These are phyloP conservation scores for Mimosa pudica DNA, from an alignment of 306 rosid species.

Conservation along the genomic window DNA sequence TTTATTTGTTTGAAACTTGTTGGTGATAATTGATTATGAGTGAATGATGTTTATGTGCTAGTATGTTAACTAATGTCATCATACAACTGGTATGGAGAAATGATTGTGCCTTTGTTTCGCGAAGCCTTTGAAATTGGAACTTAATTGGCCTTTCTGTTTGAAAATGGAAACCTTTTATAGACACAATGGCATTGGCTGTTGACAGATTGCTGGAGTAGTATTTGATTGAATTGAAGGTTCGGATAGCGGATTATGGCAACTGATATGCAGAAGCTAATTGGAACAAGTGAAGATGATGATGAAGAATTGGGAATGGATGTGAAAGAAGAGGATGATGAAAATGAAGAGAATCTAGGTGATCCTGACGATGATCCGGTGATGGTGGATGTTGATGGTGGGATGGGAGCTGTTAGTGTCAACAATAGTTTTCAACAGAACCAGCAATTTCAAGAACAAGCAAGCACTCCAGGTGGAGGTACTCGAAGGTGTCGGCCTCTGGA, in stretches of 20 bases:
- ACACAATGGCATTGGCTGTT: slow-evolving; percentile 32
- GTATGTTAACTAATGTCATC: not conserved
- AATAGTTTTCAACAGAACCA: slow-evolving; percentile 64
- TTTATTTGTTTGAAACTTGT: too few relatives aligned
- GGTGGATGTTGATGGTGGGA: slow-evolving; percentile 70
- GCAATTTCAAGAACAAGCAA: slow-evolving; percentile 70
- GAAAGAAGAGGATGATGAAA: slow-evolving; percentile 80
- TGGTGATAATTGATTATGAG: not conserved
- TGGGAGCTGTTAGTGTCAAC: slow-evolving; percentile 52
- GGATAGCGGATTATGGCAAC: slow-evolving; percentile 64
- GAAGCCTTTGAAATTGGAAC: slow-evolving; percentile 37
- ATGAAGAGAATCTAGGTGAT: slow-evolving; percentile 56
- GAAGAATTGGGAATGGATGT: slow-evolving; percentile 91
- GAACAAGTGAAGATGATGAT: slow-evolving; percentile 87
- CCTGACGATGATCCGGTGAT: slow-evolving; percentile 47
- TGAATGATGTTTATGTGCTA: not conserved
- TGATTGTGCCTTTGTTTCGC: slow-evolving; percentile 20
- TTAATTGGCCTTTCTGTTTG: slow-evolving; percentile 19
- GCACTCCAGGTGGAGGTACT: slow-evolving; percentile 74
- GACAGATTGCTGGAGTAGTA: slow-evolving; percentile 26
- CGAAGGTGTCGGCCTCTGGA: slow-evolving; percentile 89
- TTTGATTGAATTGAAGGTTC: slow-evolving; percentile 34
- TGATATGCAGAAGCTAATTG: slow-evolving; percentile 75
- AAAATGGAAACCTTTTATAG: slow-evolving; percentile 21
- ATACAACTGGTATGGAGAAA: slow-evolving; percentile 7